Conservation (phyloP, 768 basidiomycete genomes). For the Boletus eberwhitei region DNA sequence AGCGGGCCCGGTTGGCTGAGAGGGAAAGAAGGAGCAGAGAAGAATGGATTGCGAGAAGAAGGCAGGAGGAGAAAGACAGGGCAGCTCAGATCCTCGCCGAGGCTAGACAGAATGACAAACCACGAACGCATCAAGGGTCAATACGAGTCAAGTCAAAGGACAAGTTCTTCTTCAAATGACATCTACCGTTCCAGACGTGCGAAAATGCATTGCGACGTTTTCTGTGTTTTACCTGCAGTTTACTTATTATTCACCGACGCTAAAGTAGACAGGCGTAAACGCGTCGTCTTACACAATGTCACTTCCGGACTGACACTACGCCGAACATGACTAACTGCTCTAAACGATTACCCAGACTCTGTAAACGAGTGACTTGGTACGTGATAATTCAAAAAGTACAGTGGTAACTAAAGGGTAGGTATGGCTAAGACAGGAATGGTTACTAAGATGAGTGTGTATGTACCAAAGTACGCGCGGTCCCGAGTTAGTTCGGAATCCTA, state of each 20-base stretch:
- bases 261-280: constrained; percentile 1
- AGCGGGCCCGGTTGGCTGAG: constrained; percentile 46
- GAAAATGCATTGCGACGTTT: constrained; percentile 1
- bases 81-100: constrained; percentile 35
- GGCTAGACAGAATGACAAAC: constrained; percentile 12
- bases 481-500: constrained; percentile 10
- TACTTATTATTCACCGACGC: background rate
- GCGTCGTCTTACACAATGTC: constrained; percentile 11
- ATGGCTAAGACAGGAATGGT: constrained; percentile 7
- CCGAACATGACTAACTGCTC: background rate
- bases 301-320: background rate
- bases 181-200: constrained; percentile 10
- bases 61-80: constrained; percentile 40
- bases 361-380: constrained; percentile 8
- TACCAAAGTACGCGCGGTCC: constrained; percentile 13
- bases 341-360: background rate
- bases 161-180: constrained; percentile 42
- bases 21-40: constrained; percentile 47
- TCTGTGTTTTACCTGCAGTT: background rate
- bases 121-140: constrained; percentile 8
- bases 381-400: constrained; percentile 12
- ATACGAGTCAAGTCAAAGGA: constrained; percentile 32
- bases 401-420: constrained; percentile 4
- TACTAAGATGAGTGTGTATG: background rate
- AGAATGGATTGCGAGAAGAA: constrained; percentile 36